These are phyloP conservation scores for Phialophora tarda DNA, from an alignment of 2,329 filamentous ascomycete genomes.

Conservation along the genomic window DNA sequence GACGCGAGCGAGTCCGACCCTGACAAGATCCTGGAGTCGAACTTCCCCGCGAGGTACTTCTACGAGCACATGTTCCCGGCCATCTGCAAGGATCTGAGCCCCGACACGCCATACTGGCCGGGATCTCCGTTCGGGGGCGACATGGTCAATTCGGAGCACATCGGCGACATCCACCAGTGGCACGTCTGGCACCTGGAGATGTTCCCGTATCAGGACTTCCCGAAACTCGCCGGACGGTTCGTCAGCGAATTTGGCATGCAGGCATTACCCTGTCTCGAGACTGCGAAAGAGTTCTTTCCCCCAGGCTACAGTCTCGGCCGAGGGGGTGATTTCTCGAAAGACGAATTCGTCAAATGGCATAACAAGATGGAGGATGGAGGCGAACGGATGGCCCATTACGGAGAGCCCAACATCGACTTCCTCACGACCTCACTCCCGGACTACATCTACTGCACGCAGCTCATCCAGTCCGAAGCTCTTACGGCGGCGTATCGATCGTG, in stretches of 20 bases:
- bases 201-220: slow-evolving; percentile 88
- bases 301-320: neutral
- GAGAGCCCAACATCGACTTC: slow-evolving; percentile 14
- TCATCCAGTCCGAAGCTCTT: slow-evolving; percentile 65
- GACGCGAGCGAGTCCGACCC: slow-evolving; percentile 67
- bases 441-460: slow-evolving; percentile 71
- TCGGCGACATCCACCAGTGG: slow-evolving; percentile 93
- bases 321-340: neutral
- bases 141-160: slow-evolving; percentile 71
- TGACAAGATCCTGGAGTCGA: slow-evolving; percentile 65
- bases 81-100: slow-evolving; percentile 69
- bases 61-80: slow-evolving; percentile 88
- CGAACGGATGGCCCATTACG: slow-evolving; percentile 11
- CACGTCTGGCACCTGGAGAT: slow-evolving; percentile 94
- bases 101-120: slow-evolving; percentile 74
- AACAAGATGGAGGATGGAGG: slow-evolving; percentile 15
- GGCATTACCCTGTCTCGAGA: slow-evolving; percentile 81
- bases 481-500: slow-evolving; percentile 65
- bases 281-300: slow-evolving; percentile 57
- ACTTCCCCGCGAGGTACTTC: slow-evolving; percentile 90
- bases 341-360: slow-evolving; percentile 17
- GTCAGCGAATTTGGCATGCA: slow-evolving; percentile 97
- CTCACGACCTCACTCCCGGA: slow-evolving; percentile 56
- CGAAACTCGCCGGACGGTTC: slow-evolving; percentile 81
- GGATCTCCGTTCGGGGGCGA: slow-evolving; percentile 86